These are phyloP conservation scores for Wickerhamiella siamensis DNA, from an alignment of 805 yeast species.

Conservation along the genomic window DNA sequence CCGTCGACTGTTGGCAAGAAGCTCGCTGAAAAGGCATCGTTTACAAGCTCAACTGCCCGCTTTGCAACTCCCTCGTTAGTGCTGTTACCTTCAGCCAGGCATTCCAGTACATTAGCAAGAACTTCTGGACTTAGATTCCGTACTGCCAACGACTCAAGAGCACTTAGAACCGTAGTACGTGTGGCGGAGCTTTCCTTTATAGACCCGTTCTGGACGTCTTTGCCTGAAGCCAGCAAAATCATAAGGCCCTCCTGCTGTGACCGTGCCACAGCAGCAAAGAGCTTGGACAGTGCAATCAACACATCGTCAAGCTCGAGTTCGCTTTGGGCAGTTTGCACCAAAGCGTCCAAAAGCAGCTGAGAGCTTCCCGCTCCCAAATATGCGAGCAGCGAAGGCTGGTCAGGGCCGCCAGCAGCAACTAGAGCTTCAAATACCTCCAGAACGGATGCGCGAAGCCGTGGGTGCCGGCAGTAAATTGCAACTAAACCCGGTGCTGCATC, in stretches of 20 bases:
- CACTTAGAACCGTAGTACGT: constrained; percentile 3
- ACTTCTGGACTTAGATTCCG: constrained; percentile 7
- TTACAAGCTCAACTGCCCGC: background rate
- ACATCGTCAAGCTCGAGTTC: constrained; percentile 19
- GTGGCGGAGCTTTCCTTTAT: background rate
- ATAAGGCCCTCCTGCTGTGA: constrained; percentile 28
- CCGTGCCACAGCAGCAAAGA: constrained; percentile 5
- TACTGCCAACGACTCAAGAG: constrained; percentile 6
- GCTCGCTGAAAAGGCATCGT: background rate
- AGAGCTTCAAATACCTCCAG: constrained; percentile 39
- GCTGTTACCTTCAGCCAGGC: constrained; percentile 6
- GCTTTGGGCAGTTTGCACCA: constrained; percentile 47
- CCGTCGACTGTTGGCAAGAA: background rate
- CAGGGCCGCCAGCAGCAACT: constrained; percentile 22
- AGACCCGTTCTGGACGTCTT: constrained; percentile 13
- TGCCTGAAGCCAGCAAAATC: constrained; percentile 24
- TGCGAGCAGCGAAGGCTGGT: constrained; percentile 67
- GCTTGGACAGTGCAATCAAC: constrained; percentile 5
- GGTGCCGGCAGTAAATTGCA: constrained; percentile 38
- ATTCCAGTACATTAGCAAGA: constrained; percentile 8
- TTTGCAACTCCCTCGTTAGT: background rate
- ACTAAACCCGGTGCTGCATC: constrained; percentile 42
- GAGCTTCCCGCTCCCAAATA: constrained; percentile 61
- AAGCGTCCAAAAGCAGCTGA: constrained; percentile 40
- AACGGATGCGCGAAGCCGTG: constrained; percentile 35